Evolutionary conservation across 208 protist genomes (phyloP).

Genomic region (Tritrichomonas foetus): DNA sequence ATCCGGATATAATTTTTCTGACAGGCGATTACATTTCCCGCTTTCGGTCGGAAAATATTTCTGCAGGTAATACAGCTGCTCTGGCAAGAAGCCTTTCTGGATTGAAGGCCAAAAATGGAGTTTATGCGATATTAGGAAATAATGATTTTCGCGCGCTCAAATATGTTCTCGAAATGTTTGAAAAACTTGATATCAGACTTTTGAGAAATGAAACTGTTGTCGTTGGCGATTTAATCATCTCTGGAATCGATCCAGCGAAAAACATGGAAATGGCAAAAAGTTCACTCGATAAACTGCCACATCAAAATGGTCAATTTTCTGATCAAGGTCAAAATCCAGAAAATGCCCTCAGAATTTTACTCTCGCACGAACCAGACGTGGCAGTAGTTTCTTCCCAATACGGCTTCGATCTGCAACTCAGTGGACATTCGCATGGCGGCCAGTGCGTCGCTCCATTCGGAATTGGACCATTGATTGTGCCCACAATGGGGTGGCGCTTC

Average conservation of each 20-base stretch:
- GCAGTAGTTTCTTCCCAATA: background rate
- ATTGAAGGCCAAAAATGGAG: background rate
- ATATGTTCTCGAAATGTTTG: background rate
- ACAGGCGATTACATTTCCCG: slow-evolving; percentile 27
- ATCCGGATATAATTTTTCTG: slow-evolving; percentile 6
- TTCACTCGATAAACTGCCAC: background rate
- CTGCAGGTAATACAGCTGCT: background rate
- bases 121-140: slow-evolving; percentile 18
- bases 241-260: background rate
- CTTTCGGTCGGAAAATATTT: background rate
- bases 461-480: background rate
- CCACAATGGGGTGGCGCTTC: background rate
- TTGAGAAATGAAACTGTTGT: background rate
- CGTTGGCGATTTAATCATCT: background rate
- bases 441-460: background rate
- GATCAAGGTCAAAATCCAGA: too few relatives aligned
- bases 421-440: slow-evolving; percentile 13
- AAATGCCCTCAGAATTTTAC: background rate
- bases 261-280: background rate
- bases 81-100: background rate
- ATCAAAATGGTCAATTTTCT: too few relatives aligned
- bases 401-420: slow-evolving; percentile 10
- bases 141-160: background rate
- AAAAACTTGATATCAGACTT: background rate
- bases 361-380: slow-evolving; percentile 21